Conservation (phyloP, 2,329 filamentous ascomycete species). For the Xylaria arbuscula region DNA sequence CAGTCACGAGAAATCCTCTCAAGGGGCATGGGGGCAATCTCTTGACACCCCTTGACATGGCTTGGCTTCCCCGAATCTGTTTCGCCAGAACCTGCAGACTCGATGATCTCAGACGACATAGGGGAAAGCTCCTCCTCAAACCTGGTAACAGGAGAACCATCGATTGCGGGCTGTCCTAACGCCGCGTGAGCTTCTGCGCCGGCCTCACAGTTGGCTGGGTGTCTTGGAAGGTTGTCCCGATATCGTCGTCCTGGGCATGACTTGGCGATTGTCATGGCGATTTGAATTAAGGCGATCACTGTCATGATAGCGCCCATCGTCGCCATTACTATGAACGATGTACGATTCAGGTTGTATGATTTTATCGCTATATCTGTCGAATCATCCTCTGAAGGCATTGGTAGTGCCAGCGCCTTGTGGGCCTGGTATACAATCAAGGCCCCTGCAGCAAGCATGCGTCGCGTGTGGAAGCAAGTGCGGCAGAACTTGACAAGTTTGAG, state of each 20-base stretch:
- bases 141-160: background rate
- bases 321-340: background rate
- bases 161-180: background rate
- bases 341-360: constrained; percentile 6
- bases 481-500: background rate
- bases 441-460: background rate
- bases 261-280: background rate
- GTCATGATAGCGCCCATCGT: background rate
- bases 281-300: background rate
- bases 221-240: background rate
- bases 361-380: background rate
- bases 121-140: background rate
- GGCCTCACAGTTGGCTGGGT: background rate
- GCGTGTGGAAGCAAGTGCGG: background rate
- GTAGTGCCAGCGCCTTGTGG: background rate
- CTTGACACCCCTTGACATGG: background rate
- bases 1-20: background rate
- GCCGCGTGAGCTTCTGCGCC: constrained; percentile 1
- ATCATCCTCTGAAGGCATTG: background rate
- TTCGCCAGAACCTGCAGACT: background rate
- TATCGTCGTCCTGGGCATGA: background rate
- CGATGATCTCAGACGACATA: background rate
- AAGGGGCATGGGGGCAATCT: background rate
- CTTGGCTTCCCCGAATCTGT: no score
- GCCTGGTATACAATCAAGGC: background rate